These are phyloP conservation scores for Amyloporia xantha DNA, from an alignment of 768 basidiomycete species.

Conservation along the genomic window DNA sequence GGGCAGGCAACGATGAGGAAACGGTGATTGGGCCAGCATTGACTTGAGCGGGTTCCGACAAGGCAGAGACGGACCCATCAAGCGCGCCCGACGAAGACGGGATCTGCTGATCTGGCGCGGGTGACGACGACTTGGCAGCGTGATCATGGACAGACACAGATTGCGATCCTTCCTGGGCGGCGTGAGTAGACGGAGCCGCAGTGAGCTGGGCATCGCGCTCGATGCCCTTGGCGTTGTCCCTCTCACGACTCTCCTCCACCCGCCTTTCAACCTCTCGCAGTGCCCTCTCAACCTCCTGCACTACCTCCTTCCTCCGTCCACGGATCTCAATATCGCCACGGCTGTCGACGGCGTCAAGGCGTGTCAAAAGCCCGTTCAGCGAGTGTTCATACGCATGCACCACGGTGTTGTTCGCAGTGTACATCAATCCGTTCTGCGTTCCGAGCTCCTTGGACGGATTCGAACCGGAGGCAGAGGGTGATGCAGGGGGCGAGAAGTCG, in stretches of 20 bases:
- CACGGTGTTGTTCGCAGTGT: slow-evolving; percentile 50
- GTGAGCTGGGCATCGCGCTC: too few species aligned
- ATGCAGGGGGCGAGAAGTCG: slow-evolving; percentile 21
- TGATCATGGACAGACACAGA: too few species aligned
- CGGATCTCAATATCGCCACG: slow-evolving; percentile 51
- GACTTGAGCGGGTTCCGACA: too few species aligned
- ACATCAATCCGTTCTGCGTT: slow-evolving; percentile 37
- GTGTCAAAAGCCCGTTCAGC: slow-evolving; percentile 46
- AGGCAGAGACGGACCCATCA: too few species aligned
- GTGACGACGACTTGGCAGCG: too few species aligned
- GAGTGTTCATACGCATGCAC: slow-evolving; percentile 58
- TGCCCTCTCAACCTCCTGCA: slow-evolving; percentile 48
- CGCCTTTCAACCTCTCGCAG: slow-evolving; percentile 45
- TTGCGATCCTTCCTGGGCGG: too few species aligned
- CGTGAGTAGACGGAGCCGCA: too few species aligned
- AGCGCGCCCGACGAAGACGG: too few species aligned
- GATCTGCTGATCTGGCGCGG: too few species aligned
- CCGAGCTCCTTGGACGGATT: slow-evolving; percentile 5
- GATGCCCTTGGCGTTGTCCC: slow-evolving; percentile 9
- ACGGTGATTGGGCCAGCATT: too few species aligned
- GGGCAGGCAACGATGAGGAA: too few species aligned
- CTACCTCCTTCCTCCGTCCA: slow-evolving; percentile 45
- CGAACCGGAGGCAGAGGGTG: slow-evolving; percentile 3
- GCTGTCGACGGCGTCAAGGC: slow-evolving; percentile 57
- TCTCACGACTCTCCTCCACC: slow-evolving; percentile 38